Percentiles rank a stretch among this genome's conserved stretches.
Conservation (phyloP, 345 rosid genomes). For the Eucalyptus polybractea region DNA sequence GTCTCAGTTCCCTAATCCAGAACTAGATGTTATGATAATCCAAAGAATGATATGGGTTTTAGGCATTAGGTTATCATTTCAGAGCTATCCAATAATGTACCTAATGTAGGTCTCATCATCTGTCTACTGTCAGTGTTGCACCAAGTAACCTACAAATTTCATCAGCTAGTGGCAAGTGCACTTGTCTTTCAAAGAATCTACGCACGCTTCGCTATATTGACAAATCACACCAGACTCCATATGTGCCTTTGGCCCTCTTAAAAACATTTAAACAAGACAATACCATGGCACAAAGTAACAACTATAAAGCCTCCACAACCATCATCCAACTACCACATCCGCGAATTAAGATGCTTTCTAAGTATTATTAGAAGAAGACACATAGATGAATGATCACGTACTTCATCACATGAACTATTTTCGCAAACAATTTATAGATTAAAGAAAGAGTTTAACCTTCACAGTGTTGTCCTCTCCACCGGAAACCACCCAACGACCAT, state of each 20-base stretch:
- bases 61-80: neutral
- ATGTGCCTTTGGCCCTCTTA: neutral
- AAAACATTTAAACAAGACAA: neutral
- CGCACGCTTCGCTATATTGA: neutral
- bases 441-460: constrained; percentile 38
- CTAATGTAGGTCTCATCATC: neutral
- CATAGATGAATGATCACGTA: neutral
- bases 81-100: neutral
- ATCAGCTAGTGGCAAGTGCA: neutral
- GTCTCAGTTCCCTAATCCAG: neutral
- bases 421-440: neutral
- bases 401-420: neutral
- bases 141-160: neutral
- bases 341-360: neutral
- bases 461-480: constrained; percentile 96
- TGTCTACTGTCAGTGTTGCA: neutral
- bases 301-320: neutral
- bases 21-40: neutral
- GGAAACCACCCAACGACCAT: constrained; percentile 99
- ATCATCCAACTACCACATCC: neutral
- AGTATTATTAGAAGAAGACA: neutral
- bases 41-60: neutral
- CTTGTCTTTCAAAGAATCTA: neutral
- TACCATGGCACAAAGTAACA: neutral
- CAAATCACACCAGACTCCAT: neutral